Base-by-base conservation (phyloP, 441 rosid species). In the Populus hybrid region DNA sequence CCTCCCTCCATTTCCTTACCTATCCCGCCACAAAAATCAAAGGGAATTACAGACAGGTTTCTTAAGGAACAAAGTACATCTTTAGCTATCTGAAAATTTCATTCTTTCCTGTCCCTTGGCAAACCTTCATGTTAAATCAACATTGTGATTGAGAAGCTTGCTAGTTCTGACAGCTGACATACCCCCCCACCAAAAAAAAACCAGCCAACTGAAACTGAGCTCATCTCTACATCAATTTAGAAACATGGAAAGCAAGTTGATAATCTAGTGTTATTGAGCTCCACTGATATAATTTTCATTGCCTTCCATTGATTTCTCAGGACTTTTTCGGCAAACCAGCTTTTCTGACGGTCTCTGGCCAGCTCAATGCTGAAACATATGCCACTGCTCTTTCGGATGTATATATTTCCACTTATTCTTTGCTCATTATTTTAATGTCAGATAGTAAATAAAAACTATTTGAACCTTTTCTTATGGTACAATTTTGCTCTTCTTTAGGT, bases 251-350 rank as follows among this genome's bases (percentile, higher is more conserved):
- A 35, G 10, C 9, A 34, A 34, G 32, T 6, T 63, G 8, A 3
- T 76, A 24, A 30, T 30, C 4, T 3, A 30, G 32, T 30, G 32
- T 40, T 36, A 30, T 30, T 30, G 66, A 53, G 57, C 35, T 19
- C 72, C 32, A 14, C 65, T 76, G 46, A 75, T 74, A 67, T 72
- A 16, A 30, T 79, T 72, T 84, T 78, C 40, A 16, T 82, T 78
- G 76, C 53, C 69, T 73, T 46, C 11, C 11, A 77, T 69, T 83
- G 3, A 28, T 73, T 71, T 83, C 71, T 79, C 85, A 95, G 98
- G 98, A 95, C 82, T 95, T 93, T 88, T 95, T 95, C 76, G 97
- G 92, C 73, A 95, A 95, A 83, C 97, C 99, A 76, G 97, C 98
- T 28, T 95, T 93, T 88, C 87, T 95, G 85, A 93, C 98, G 1